Evolutionary conservation across 345 rosid genomes (phyloP).

Genomic region (Linum tenue): DNA sequence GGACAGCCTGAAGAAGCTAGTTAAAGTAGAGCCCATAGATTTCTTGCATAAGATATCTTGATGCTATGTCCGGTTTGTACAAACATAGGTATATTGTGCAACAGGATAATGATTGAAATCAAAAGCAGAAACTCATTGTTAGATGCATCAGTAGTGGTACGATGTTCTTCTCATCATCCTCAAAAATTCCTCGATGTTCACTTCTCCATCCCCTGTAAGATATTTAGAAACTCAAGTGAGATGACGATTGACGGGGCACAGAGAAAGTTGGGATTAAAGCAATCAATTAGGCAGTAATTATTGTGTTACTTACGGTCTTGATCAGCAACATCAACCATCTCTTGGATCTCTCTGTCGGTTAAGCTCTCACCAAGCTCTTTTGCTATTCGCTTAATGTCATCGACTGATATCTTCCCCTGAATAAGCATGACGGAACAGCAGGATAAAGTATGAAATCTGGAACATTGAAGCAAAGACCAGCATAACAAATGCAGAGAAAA

Average conservation of each 20-base stretch:
- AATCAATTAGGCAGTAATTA: no score
- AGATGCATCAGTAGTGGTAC: not conserved
- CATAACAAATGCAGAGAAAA: conserved; percentile 1
- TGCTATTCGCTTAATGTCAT: conserved; percentile 53
- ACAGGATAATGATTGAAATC: not conserved
- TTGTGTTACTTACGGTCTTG: conserved; percentile 45
- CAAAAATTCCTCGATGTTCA: not conserved
- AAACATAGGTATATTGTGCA: not conserved
- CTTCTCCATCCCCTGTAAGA: conserved; percentile 6
- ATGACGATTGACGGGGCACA: not conserved
- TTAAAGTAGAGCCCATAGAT: not conserved
- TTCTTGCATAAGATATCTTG: not conserved
- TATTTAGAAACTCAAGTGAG: not conserved
- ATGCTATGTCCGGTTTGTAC: not conserved
- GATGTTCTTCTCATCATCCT: conserved; percentile 8
- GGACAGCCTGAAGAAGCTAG: not conserved
- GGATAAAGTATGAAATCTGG: not conserved
- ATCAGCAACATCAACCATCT: conserved; percentile 85
- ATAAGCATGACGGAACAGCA: conserved; percentile 1
- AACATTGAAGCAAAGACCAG: conserved; percentile 1
- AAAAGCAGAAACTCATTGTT: no score
- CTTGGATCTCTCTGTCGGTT: conserved; percentile 55
- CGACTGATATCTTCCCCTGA: conserved; percentile 67
- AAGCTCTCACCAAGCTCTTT: conserved; percentile 74
- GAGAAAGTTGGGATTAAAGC: conserved; percentile 5